Evolutionary conservation across 495 filamentous ascomycete species (phyloP).

Genomic region (Viridothelium virens): DNA sequence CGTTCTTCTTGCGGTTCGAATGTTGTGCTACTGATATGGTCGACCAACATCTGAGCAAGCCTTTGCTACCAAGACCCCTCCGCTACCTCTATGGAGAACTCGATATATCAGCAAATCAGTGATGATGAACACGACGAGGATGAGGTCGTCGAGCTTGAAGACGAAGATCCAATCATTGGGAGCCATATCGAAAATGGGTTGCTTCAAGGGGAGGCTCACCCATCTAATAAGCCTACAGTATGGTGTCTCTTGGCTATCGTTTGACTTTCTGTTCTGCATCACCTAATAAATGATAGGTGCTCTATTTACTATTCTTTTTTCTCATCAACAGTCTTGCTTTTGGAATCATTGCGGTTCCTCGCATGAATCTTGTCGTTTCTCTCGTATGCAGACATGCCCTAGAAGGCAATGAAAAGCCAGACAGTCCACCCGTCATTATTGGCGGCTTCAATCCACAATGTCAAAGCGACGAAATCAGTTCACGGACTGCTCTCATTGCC

Average conservation of each 20-base stretch:
- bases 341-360: slow-evolving; percentile 5
- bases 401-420: neutral
- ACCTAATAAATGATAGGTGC: slow-evolving; percentile 1
- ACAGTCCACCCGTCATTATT: slow-evolving; percentile 6
- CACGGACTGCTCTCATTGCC: slow-evolving; percentile 6
- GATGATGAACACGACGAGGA: slow-evolving; percentile 2
- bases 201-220: neutral
- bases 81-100: neutral
- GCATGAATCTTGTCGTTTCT: slow-evolving; percentile 7
- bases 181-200: neutral
- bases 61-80: neutral
- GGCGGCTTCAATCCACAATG: slow-evolving; percentile 18
- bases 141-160: neutral
- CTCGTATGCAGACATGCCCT: slow-evolving; percentile 3
- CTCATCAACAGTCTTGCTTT: slow-evolving; percentile 9
- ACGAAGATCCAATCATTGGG: neutral
- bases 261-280: neutral
- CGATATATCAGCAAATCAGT: neutral
- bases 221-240: neutral
- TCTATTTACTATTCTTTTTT: slow-evolving; percentile 3
- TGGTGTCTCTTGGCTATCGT: neutral
- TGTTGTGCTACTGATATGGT: neutral
- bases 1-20: neutral
- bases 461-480: slow-evolving; percentile 5
- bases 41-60: neutral